phyloP scores from a whole-genome alignment of 1,139 yeast species.

The Casaregolazyma lundiana region DNA sequence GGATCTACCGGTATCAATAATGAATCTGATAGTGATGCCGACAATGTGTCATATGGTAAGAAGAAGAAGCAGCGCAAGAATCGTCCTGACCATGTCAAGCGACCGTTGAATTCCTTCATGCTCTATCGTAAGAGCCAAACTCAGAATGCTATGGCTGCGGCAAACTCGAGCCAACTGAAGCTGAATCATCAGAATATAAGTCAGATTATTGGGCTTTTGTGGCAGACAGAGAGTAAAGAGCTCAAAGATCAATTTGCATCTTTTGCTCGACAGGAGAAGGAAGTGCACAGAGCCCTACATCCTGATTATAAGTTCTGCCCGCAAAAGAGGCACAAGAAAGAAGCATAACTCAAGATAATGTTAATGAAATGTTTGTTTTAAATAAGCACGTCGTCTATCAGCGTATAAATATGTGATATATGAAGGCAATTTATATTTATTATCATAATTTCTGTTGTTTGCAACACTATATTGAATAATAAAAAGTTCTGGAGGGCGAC shows the following conservation, averaged over 20 bases:
- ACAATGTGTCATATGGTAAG: constrained; percentile 13
- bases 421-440: too few species aligned
- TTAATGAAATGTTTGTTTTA: background rate
- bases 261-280: constrained; percentile 41
- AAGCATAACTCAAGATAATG: background rate
- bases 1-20: constrained; percentile 20
- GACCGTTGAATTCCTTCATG: constrained; percentile 50
- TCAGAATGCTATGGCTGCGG: constrained; percentile 40
- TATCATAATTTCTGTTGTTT: too few species aligned
- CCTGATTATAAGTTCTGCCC: constrained; percentile 46
- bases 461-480: too few species aligned
- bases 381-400: too few species aligned
- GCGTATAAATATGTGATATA: background rate
- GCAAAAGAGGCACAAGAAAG: constrained; percentile 29
- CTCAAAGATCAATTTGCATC: constrained; percentile 38
- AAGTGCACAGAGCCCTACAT: constrained; percentile 39
- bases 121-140: constrained; percentile 44
- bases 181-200: constrained; percentile 41
- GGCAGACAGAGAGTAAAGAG: constrained; percentile 41
- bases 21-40: constrained; percentile 16
- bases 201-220: constrained; percentile 43
- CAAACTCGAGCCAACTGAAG: constrained; percentile 36
- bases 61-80: constrained; percentile 25
- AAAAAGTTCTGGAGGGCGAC: too few species aligned
- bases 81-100: constrained; percentile 36